Base-by-base conservation (phyloP, 306 rosid species). In the Gynostemma pentaphyllum region DNA sequence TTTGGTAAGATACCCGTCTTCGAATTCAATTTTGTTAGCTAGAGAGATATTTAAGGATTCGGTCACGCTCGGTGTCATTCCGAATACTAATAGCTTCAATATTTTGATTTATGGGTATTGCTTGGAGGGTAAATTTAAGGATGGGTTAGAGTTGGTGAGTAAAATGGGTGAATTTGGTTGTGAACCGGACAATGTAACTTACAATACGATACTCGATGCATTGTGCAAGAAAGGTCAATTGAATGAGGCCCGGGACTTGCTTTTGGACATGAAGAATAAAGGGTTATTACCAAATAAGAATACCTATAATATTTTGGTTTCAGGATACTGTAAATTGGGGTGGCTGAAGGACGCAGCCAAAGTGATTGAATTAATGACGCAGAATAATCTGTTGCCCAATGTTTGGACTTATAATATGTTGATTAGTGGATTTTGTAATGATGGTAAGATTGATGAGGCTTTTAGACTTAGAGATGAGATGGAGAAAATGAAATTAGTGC, bases 371-470 rank as follows among this genome's bases (percentile, higher is more conserved):
- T 69, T 88, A 74, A 88, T 91, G 98, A 77, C 81, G 0, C 70
- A 34, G 19, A 72, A 70, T 26, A 45, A 62, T 47, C 45, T 74
- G 73, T 55, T 82, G 70, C 89, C 96, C 0, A 88, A 83, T 88
- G 52, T 83, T 55, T 82, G 95, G 95, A 91, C 98, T 32, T 91
- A 82, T 54, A 91, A 88, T 48, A 84, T 87, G 37, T 56, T 91
- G 82, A 49, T 88, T 0, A 77, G 74, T 41, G 96, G 92, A 36
- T 67, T 83, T 18, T 82, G 95, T 65, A 80, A 78, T n/a, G 80
- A 75, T 30, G 96, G 96, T 29, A 88, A 64, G 81, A 67, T 88
- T 24, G 84, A 82, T 13, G 95, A 85, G 34, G 95, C 98, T 7
- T 34, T 85, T 61, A 70, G 80, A 76, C 65, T 91, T 50, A 78